Conservation (phyloP, 1,284 basidiomycete genomes). For the Cutaneotrichosporon cyanovorans region DNA sequence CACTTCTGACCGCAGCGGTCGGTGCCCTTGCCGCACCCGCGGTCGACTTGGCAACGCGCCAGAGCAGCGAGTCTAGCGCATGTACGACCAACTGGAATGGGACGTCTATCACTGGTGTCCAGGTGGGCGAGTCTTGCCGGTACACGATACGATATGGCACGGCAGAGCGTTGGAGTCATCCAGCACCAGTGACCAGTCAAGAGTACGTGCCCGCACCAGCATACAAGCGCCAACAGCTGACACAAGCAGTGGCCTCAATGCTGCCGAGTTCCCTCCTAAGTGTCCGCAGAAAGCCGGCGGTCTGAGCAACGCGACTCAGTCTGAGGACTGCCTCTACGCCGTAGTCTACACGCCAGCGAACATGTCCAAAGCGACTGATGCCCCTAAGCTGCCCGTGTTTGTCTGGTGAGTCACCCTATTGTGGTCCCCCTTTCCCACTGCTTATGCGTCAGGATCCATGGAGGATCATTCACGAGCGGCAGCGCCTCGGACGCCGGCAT, state of each 20-base stretch:
- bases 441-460: conserved; percentile 65
- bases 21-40: no score
- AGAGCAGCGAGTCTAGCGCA: neutral
- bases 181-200: conserved; percentile 4
- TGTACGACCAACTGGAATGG: conserved; percentile 9
- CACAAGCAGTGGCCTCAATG: conserved; percentile 36
- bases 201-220: conserved; percentile 13
- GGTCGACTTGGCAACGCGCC: no score
- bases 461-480: conserved; percentile 74
- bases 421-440: neutral
- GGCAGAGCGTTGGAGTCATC: conserved; percentile 29
- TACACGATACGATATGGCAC: conserved; percentile 34
- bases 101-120: conserved; percentile 6
- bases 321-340: conserved; percentile 5
- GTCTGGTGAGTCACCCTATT: conserved; percentile 51
- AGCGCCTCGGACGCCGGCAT: conserved; percentile 63
- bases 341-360: neutral
- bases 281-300: conserved; percentile 57
- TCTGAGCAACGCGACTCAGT: conserved; percentile 13
- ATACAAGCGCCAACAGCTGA: neutral
- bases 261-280: conserved; percentile 55
- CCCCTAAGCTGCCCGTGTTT: conserved; percentile 50
- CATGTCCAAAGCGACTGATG: conserved; percentile 37
- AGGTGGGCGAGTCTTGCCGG: conserved; percentile 21
- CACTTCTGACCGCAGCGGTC: no score